These are phyloP conservation scores for Penicillium macrosclerotiorum DNA, from an alignment of 495 filamentous ascomycete species.

Conservation along the genomic window DNA sequence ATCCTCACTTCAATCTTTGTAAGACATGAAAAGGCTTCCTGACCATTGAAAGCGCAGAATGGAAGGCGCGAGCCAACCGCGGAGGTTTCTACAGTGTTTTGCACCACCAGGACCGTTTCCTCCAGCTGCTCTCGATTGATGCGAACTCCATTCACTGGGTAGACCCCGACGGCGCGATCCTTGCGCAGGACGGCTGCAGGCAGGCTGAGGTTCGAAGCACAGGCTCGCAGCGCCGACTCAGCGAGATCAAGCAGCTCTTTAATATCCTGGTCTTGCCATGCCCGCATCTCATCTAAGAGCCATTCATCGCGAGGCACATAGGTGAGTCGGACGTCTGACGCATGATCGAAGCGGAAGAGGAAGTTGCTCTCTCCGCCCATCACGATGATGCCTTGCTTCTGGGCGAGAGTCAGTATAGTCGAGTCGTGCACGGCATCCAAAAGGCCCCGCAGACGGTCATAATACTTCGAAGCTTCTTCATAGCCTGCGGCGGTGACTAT, in stretches of 20 bases:
- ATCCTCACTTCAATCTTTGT: too few relatives aligned
- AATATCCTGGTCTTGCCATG: slow-evolving; percentile 82
- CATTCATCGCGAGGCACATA: slow-evolving; percentile 69
- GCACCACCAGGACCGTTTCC: slow-evolving; percentile 91
- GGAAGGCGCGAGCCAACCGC: slow-evolving; percentile 67
- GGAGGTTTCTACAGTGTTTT: slow-evolving; percentile 85
- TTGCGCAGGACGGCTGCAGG: slow-evolving; percentile 80
- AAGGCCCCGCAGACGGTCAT: slow-evolving; percentile 77
- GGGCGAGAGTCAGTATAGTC: slow-evolving; percentile 50
- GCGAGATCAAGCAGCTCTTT: slow-evolving; percentile 78
- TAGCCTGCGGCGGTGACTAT: slow-evolving; percentile 98
- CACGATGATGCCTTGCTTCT: slow-evolving; percentile 77
- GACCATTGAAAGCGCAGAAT: slow-evolving; percentile 96
- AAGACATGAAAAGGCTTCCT: background rate
- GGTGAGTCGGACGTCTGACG: slow-evolving; percentile 35
- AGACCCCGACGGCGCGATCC: slow-evolving; percentile 92
- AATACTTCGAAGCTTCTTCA: slow-evolving; percentile 80
- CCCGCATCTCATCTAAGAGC: slow-evolving; percentile 81
- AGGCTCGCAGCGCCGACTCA: slow-evolving; percentile 76
- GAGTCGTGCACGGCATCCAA: slow-evolving; percentile 76
- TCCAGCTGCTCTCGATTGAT: slow-evolving; percentile 88
- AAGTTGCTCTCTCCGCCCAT: slow-evolving; percentile 93
- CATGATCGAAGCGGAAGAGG: slow-evolving; percentile 68
- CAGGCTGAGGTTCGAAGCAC: slow-evolving; percentile 70
- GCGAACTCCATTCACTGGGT: slow-evolving; percentile 51